Conservation (phyloP, 371 early-diverging fungal genomes). For the Batkoa obscura region DNA sequence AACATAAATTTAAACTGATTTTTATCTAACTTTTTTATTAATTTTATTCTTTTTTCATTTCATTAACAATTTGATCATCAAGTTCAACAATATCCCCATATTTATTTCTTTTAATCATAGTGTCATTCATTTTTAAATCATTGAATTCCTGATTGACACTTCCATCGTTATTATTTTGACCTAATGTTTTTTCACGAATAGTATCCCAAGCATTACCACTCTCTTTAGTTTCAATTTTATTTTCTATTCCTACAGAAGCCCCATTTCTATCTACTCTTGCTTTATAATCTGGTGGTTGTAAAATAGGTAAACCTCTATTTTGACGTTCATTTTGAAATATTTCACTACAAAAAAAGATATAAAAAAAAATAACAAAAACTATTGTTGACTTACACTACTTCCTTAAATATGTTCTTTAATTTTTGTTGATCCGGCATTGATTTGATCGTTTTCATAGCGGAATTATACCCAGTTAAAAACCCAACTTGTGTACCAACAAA, state of each 20-base stretch:
- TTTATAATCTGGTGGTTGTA: neutral
- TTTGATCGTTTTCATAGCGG: neutral
- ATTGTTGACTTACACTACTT: neutral
- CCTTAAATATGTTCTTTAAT: neutral
- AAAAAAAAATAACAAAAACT: neutral
- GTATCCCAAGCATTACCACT: neutral
- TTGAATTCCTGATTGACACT: neutral
- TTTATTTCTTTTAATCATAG: neutral
- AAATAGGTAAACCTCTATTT: neutral
- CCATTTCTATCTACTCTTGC: too few relatives aligned
- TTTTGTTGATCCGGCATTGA: neutral
- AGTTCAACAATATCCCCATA: neutral
- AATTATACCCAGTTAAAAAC: neutral
- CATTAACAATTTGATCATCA: neutral
- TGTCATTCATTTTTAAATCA: too few relatives aligned
- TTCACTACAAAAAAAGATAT: neutral
- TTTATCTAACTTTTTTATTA: too few relatives aligned
- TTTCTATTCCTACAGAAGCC: too few relatives aligned
- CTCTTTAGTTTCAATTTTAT: too few relatives aligned
- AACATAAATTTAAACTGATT: too few relatives aligned
- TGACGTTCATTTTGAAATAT: neutral
- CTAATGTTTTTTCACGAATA: neutral
- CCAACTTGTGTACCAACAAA: neutral
- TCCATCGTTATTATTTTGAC: neutral
- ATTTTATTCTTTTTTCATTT: too few relatives aligned